These are phyloP conservation scores for Ganoderma resinaceum DNA, from an alignment of 1,284 basidiomycete species.

Conservation along the genomic window DNA sequence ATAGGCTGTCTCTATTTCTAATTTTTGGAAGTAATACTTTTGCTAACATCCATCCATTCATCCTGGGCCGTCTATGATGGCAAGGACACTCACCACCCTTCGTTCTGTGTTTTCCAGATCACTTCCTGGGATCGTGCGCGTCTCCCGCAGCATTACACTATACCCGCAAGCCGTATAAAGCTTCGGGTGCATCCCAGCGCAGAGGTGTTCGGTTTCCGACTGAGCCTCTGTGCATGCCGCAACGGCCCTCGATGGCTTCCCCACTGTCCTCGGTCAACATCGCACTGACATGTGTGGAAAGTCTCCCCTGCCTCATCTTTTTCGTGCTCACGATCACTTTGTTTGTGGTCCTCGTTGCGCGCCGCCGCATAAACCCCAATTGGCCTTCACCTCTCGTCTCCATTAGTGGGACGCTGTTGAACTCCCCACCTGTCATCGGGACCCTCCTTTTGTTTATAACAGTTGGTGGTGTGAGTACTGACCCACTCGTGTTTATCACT, in stretches of 20 bases:
- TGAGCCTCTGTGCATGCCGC: neutral
- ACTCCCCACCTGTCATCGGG: conserved; percentile 6
- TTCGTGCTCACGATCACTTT: conserved; percentile 11
- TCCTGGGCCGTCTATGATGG: neutral
- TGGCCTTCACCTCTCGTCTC: neutral
- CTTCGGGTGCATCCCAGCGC: too few species aligned
- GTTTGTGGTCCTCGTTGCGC: conserved; percentile 5
- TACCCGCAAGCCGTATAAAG: neutral
- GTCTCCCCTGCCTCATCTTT: conserved; percentile 13
- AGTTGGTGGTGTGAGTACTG: conserved; percentile 6
- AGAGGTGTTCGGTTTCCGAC: too few species aligned
- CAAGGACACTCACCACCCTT: neutral
- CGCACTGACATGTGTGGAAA: conserved; percentile 14
- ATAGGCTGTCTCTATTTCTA: neutral
- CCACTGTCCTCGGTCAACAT: conserved; percentile 7
- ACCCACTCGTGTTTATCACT: too few species aligned
- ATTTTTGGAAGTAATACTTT: neutral
- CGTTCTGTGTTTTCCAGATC: neutral
- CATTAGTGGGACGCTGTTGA: neutral
- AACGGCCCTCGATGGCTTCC: neutral
- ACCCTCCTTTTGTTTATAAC: conserved; percentile 10
- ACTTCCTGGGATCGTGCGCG: neutral
- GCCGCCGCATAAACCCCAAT: conserved; percentile 1
- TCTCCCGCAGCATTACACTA: neutral
- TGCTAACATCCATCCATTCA: neutral